Evolutionary conservation across 108 stramenopile species (phyloP).

Genomic region (Conticribra guillardii): DNA sequence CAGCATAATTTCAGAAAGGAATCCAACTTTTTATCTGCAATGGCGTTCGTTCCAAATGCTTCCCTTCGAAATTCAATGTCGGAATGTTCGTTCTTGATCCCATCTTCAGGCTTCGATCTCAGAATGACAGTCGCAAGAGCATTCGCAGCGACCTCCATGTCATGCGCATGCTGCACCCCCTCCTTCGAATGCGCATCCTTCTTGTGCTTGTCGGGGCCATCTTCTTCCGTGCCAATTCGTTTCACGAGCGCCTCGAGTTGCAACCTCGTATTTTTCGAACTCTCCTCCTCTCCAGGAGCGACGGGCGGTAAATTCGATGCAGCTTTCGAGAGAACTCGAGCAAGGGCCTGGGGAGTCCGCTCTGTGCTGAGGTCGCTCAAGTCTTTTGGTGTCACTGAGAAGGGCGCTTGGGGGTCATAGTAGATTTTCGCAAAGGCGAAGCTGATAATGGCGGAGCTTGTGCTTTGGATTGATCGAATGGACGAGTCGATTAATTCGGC

Average conservation of each 20-base stretch:
- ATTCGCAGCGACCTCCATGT: slow-evolving; percentile 74
- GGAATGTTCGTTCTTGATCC: slow-evolving; percentile 54
- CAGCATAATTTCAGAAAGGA: slow-evolving; percentile 83
- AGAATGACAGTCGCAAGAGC: slow-evolving; percentile 68
- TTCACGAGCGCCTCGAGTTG: slow-evolving; percentile 62
- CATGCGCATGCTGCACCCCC: slow-evolving; percentile 44
- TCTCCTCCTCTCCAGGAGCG: slow-evolving; percentile 17
- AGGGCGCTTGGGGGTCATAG: slow-evolving; percentile 24
- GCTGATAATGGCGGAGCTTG: slow-evolving; percentile 28
- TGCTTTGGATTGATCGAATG: slow-evolving; percentile 46
- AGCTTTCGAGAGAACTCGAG: slow-evolving; percentile 67
- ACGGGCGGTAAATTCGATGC: slow-evolving; percentile 24
- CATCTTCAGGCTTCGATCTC: slow-evolving; percentile 66
- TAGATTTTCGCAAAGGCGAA: slow-evolving; percentile 26
- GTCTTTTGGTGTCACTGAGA: slow-evolving; percentile 50
- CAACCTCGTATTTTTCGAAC: slow-evolving; percentile 16
- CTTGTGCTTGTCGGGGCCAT: slow-evolving; percentile 28
- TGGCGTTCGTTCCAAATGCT: slow-evolving; percentile 77
- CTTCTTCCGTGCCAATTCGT: slow-evolving; percentile 53
- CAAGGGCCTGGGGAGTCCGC: slow-evolving; percentile 63
- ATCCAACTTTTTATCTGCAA: slow-evolving; percentile 74
- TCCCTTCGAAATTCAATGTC: slow-evolving; percentile 70
- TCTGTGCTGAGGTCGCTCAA: slow-evolving; percentile 63
- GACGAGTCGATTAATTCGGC: slow-evolving; percentile 50
- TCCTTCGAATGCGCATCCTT: slow-evolving; percentile 47